Percentiles rank a stretch among this genome's conserved stretches.
phyloP scores from a whole-genome alignment of 257 asterid genomes.

The Nemophila menziesii region DNA sequence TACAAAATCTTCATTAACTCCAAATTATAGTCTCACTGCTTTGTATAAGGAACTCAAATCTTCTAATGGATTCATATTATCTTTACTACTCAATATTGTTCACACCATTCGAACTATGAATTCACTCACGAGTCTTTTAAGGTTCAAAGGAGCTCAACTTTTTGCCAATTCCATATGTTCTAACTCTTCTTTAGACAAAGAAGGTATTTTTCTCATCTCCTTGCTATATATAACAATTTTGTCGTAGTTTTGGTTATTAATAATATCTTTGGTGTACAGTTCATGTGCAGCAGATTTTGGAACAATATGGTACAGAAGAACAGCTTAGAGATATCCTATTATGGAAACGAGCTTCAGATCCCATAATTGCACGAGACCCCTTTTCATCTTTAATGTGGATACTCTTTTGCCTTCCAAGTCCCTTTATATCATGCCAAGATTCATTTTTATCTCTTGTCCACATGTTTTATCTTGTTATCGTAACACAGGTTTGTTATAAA shows the following conservation, averaged over 20 bases:
- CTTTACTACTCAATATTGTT: conserved; percentile 58
- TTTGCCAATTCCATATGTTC: conserved; percentile 57
- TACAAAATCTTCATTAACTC: conserved; percentile 47
- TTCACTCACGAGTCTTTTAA: conserved; percentile 42
- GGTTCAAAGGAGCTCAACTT: conserved; percentile 64
- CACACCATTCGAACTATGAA: conserved; percentile 41
- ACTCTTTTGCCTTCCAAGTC: conserved; percentile 84
- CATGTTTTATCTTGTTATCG: conserved; percentile 38
- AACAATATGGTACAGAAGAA: conserved; percentile 36
- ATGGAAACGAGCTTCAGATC: conserved; percentile 74
- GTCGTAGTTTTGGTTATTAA: background rate
- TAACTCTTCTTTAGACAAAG: conserved; percentile 26
- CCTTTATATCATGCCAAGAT: conserved; percentile 60
- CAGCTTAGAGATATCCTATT: conserved; percentile 59
- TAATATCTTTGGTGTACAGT: conserved; percentile 33
- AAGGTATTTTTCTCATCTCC: conserved; percentile 29
- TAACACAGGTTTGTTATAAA: conserved; percentile 21
- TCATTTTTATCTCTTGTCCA: conserved; percentile 73
- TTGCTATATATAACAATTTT: background rate
- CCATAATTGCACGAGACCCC: conserved; percentile 67
- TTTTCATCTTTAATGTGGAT: conserved; percentile 96
- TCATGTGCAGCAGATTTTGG: conserved; percentile 50
- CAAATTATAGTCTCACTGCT: conserved; percentile 48
- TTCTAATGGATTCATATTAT: conserved; percentile 69
- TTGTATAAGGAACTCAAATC: conserved; percentile 66